These are phyloP conservation scores for Persicaria tinctoria DNA, from an alignment of 148 eudicot genomes.

Conservation along the genomic window DNA sequence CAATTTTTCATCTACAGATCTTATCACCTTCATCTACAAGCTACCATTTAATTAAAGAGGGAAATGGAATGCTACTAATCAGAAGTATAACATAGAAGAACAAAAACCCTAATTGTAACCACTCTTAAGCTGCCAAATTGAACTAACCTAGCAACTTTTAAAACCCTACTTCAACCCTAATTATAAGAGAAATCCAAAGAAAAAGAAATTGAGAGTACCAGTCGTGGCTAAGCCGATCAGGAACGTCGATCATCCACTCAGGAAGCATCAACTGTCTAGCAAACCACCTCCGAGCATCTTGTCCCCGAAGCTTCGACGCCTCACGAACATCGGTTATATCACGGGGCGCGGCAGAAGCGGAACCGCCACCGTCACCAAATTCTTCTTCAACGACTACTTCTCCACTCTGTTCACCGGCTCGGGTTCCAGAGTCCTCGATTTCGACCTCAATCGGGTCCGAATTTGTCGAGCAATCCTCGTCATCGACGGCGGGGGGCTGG, in stretches of 20 bases:
- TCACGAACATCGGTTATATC: conserved; percentile 53
- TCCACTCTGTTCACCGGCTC: not conserved
- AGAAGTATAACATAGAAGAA: not conserved
- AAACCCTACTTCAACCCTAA: not conserved
- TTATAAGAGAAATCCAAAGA: not conserved
- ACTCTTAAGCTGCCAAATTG: not conserved
- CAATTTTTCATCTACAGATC: not conserved
- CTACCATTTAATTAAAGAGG: not conserved
- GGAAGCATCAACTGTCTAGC: conserved; percentile 91
- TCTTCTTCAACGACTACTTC: conserved; percentile 2
- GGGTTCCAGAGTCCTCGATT: not conserved
- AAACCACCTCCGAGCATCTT: conserved; percentile 69
- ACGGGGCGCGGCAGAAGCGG: conserved; percentile 4
- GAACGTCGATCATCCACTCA: conserved; percentile 98
- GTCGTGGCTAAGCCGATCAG: conserved; percentile 45
- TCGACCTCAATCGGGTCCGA: conserved; percentile 18
- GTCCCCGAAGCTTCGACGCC: conserved; percentile 58
- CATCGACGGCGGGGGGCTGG: not conserved
- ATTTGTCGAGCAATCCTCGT: conserved; percentile 12
- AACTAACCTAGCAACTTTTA: not conserved
- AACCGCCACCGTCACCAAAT: conserved; percentile 5
- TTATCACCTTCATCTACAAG: not conserved
- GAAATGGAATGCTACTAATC: not conserved
- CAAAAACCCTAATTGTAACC: not conserved
- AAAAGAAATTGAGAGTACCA: conserved; percentile 36